Evolutionary conservation across 768 basidiomycete genomes (phyloP).

Genomic region (Tulasnella sp.): DNA sequence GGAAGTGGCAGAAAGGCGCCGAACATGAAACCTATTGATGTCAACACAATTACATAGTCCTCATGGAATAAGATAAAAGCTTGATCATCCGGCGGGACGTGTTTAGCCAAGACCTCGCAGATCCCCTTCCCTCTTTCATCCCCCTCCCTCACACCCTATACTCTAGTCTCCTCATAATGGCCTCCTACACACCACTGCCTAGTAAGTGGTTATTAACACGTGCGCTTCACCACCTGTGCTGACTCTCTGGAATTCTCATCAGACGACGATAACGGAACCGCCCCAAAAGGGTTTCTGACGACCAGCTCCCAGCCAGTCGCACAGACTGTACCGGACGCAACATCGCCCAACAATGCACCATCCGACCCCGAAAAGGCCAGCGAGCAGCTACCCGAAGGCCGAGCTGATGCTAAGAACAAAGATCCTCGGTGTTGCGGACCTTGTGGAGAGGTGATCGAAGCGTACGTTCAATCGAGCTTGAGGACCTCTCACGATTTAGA

Average conservation of each 20-base stretch:
- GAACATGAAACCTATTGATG: too few relatives aligned
- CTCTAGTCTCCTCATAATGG: not conserved
- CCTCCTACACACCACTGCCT: not conserved
- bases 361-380: not conserved
- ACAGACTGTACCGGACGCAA: not conserved
- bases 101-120: not conserved
- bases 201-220: not conserved
- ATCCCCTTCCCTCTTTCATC: not conserved
- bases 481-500: not conserved
- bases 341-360: not conserved
- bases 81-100: not conserved
- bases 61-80: too few relatives aligned
- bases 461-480: not conserved
- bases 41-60: too few relatives aligned
- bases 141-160: not conserved
- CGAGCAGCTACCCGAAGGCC: not conserved
- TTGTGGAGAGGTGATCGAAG: not conserved
- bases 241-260: not conserved
- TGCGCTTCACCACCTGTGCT: not conserved
- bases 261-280: not conserved
- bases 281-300: not conserved
- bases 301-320: not conserved
- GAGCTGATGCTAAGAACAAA: not conserved
- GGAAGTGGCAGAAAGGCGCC: too few relatives aligned
- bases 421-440: not conserved